Base-by-base conservation (phyloP, 352 stramenopile genomes). In the Globisporangium nunn region DNA sequence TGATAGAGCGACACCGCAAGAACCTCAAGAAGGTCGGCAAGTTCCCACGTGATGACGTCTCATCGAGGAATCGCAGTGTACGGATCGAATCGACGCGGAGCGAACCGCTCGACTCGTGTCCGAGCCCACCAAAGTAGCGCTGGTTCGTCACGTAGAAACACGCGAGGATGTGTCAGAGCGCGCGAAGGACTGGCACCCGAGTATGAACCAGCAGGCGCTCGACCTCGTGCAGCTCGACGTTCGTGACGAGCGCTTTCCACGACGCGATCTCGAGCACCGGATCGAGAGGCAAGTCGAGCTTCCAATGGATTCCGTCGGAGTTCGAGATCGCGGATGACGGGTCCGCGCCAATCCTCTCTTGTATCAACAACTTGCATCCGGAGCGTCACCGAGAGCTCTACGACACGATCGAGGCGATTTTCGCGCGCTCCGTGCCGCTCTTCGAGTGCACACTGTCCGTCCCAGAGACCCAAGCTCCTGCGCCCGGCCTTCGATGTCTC, bases 321-420 rank as follows among this genome's bases (percentile, higher is more conserved):
- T 59, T 82, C n/a, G 0, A 46, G 0, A 62, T 82, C 3, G 2
- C 30, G 1, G 54, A 60, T 3, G 52, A 58, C 28, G 67, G 70
- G 0, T 29, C 57, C 1, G 62, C 62, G 2, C 66, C 49, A 15
- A 68, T 64, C 8, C 12, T 67, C 30, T 77, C 72, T 28, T 85
- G 81, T 54, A 81, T 85, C 61, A 85, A 81, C 59, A 82, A 79
- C 51, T 54, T 83, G 31, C 72, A 82, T 11, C 75, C 75, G 5
- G 50, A 40, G 0, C 39, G 63, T 7, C 58, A 72, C 37, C 23
- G 8, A 0, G 30, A 11, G 17, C n/a, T 85, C 23, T 85, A 81
- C 56, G 51, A 49, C 10, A 63, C 54, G 7, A 67, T 79, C 41
- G 60, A 52, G 23, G 14, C 8, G 0, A 65, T 83, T 12, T 75